Percentiles rank a stretch among this genome's conserved stretches.
phyloP scores from a whole-genome alignment of 305 asterid species.

The Solanum hybrid region DNA sequence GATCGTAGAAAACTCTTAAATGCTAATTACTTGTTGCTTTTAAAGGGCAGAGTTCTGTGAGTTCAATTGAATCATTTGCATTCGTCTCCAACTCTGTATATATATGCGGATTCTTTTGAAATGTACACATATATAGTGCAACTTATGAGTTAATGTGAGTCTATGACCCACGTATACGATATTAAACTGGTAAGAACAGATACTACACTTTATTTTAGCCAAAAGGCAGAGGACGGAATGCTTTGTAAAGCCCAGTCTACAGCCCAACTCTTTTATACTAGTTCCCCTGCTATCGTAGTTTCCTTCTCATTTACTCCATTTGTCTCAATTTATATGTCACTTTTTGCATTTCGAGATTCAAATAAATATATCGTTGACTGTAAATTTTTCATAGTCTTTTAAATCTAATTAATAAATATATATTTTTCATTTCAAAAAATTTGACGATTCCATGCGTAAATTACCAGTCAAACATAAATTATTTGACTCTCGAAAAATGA shows the following conservation, averaged over 20 bases:
- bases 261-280: no score
- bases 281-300: no score
- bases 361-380: not conserved
- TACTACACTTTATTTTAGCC: no score
- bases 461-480: no score
- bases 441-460: not conserved
- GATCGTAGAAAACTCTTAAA: not conserved
- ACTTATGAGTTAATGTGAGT: no score
- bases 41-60: not conserved
- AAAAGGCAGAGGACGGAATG: no score
- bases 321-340: not conserved
- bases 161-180: no score
- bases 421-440: no score
- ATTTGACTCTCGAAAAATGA: not conserved
- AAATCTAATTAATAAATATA: no score
- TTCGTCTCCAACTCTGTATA: not conserved
- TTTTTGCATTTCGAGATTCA: fast-evolving
- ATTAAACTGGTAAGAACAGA: no score
- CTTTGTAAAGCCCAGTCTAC: no score
- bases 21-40: not conserved
- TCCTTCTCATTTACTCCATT: not conserved
- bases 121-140: not conserved
- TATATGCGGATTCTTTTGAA: not conserved
- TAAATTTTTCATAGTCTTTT: not conserved
- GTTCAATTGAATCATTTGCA: not conserved